Evolutionary conservation across 352 stramenopile genomes (phyloP), one percentile per base, ranked within the genome.

Genomic region (Pythium biforme): DNA sequence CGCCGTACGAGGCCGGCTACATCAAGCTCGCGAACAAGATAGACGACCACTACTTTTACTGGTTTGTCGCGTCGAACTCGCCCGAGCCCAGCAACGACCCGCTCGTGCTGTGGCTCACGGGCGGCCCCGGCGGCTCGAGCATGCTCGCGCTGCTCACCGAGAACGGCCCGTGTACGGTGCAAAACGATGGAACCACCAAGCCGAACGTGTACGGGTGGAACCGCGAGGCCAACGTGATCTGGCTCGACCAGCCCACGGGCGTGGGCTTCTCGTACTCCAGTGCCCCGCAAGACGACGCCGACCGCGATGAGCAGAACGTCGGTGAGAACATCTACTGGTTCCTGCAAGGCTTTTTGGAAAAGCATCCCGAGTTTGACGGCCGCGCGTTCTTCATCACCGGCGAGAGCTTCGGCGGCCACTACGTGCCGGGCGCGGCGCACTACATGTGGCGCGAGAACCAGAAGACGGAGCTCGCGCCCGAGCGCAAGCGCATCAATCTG

Each of bases 41-140:
- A 33, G 75, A 86, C 50, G 69, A 77, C 29, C 62, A 88, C 58
- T 89, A 85, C 69, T 90, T 88, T 52, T 90, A 89, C 64, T 89
- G 79, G 81, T 85, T 75, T 51, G 70, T 86, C 19, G 72, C 86
- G 62, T 86, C 81, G 9, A 59, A 63, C 29, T 69, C 51, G 4
- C 7, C 2, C 11, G 47, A 72, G 4, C 58, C 75, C 1, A 50
- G 19, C 11, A 79, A 60, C 19, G 81, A 83, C n/a, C 77, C 81
- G 26, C 59, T 90, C 2, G 58, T 89, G 26, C 25, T 90, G 14
- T 90, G 81, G 81, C 71, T 90, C 39, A 79, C 76, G 6, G 78
- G 81, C 7, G 81, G 78, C 2, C 78, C 81, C 7, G 81, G 78
- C 0, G 53, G 22, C 15, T 72, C 66, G 14, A 75, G 76, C 40